Evolutionary conservation across 179 eudicot species (phyloP).

Genomic region (Actinidia arguta): DNA sequence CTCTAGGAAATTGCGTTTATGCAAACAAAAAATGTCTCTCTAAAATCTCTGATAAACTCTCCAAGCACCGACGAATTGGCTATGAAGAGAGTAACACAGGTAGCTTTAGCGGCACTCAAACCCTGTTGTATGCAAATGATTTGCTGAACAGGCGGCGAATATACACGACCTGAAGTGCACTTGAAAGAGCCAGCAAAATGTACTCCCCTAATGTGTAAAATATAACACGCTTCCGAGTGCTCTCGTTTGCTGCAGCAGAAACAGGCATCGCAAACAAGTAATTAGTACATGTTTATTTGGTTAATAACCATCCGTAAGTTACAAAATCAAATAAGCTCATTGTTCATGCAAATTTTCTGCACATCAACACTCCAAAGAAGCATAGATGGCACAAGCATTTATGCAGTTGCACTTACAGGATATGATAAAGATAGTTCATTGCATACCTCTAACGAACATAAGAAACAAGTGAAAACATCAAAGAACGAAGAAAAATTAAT

Average conservation of each 20-base stretch:
- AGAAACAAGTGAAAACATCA: not conserved
- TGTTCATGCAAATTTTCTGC: not conserved
- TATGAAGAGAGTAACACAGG: not conserved
- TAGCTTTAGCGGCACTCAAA: conserved; percentile 36
- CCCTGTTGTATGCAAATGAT: conserved; percentile 84
- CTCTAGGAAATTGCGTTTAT: not conserved
- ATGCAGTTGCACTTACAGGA: not conserved
- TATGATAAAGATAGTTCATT: not conserved
- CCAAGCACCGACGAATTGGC: conserved; percentile 4
- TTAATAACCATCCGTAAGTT: not conserved
- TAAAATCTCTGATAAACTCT: not conserved
- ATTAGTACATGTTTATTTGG: not conserved
- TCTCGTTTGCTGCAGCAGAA: conserved; percentile 80
- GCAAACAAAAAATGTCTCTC: not conserved
- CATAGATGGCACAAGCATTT: not conserved
- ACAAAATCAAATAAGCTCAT: not conserved
- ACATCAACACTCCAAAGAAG: not conserved
- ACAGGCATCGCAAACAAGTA: conserved; percentile 12
- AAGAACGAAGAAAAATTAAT: not conserved
- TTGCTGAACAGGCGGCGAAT: conserved; percentile 84
- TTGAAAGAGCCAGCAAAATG: conserved; percentile 69
- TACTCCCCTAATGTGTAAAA: conserved; percentile 87
- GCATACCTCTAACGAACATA: not conserved
- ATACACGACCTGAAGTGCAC: conserved; percentile 79
- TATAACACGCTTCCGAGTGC: conserved; percentile 91